Evolutionary conservation across 345 rosid species (phyloP), one percentile per base, ranked within the genome.

Genomic region (Eucalyptus decipiens): DNA sequence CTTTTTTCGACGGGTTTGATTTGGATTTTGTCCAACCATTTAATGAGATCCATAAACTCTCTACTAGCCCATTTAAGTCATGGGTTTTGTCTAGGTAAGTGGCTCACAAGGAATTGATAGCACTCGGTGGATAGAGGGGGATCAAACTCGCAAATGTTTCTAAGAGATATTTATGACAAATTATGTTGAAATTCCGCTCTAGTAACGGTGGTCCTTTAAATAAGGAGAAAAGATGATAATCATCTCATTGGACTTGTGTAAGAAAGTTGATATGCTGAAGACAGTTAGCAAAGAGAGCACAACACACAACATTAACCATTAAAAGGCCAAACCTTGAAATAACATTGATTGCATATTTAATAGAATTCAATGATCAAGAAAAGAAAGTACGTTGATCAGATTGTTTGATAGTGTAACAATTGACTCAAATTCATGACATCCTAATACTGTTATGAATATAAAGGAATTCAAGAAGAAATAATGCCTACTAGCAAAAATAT

Each of bases 381-480:
- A 12, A 62, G 4, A 6, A 30, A 6, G 11, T 28, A 62, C 18
- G 1, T 12, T 0, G 2, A 60, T 60, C 1, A 28, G 34, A 28
- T 1, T 62, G 2, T 30, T 60, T 0, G 0, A 60, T 60, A 28
- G 17, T 13, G 15, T 60, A 60, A 28, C 1, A 6, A 30, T 2
- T 11, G 1, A 60, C 67, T 28, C 17, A 60, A 60, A 60, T 60
- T 60, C 17, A 60, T 60, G 32, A 28, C 32, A 60, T 60, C 4
- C 17, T 28, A 60, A 26, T 60, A 7, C 2, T 1, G 4, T 28
- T 12, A 5, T 28, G 8, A 28, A 60, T 60, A 12, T 0, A 28
- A 30, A 60, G 32, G 32, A 60, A 28, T 12, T 56, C 17, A 1
- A 60, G 17, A 60, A 12, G 32, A 60, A 3, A 60, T 13, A 11